Percentiles rank a stretch among this genome's conserved stretches.
Evolutionary conservation across 176 grass and related monocot genomes (phyloP).

Genomic region (Secale cereale): DNA sequence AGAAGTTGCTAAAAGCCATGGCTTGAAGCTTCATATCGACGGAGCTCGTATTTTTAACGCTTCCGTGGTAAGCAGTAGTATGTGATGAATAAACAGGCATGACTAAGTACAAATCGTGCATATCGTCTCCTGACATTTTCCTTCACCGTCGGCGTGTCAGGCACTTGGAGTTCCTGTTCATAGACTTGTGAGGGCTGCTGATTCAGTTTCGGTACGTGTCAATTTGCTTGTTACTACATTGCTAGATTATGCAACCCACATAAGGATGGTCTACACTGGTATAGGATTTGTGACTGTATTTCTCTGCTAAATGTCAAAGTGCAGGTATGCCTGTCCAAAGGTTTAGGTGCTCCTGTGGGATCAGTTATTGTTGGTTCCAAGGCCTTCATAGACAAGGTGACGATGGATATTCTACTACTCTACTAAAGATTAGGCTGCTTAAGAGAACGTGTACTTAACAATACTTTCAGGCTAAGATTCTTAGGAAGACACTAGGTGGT

Average conservation of each 20-base stretch:
- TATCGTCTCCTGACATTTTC: background rate
- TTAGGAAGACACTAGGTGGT: constrained; percentile 95
- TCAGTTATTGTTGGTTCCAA: constrained; percentile 79
- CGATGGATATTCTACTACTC: background rate
- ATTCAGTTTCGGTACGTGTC: constrained; percentile 80
- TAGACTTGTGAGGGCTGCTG: constrained; percentile 79
- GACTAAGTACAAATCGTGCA: background rate
- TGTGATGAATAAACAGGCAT: background rate
- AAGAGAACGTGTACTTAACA: background rate
- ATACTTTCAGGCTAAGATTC: constrained; percentile 59
- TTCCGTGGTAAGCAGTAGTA: constrained; percentile 77
- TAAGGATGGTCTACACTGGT: background rate
- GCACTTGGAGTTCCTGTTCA: constrained; percentile 82
- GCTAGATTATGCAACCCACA: background rate
- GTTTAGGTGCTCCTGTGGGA: constrained; percentile 87
- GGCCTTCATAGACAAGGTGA: constrained; percentile 79
- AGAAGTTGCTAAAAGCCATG: constrained; percentile 60
- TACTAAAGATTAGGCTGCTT: background rate
- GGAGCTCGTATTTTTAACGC: constrained; percentile 98
- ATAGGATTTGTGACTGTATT: background rate
- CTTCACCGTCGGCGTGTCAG: constrained; percentile 15
- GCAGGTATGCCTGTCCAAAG: constrained; percentile 94
- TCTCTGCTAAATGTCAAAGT: background rate
- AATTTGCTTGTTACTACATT: background rate
- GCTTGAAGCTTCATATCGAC: constrained; percentile 91